Conservation (phyloP, 2,329 filamentous ascomycete genomes). For the Elsinoe necatrix region DNA sequence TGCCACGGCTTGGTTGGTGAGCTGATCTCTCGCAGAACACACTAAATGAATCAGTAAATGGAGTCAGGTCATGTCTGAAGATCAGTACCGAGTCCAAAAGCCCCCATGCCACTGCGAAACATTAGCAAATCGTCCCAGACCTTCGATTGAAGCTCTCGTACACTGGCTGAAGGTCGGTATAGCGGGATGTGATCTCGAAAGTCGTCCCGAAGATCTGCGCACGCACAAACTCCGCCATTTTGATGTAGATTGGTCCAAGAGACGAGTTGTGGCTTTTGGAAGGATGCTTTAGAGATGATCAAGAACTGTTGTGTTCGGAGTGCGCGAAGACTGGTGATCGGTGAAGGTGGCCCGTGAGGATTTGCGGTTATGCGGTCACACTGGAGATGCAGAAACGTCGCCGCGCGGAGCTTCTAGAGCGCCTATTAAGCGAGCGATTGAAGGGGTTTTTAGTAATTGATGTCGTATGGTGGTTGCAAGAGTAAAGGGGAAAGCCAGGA, state of each 20-base stretch:
- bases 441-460: background rate
- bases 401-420: slow-evolving; percentile 16
- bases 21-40: slow-evolving; percentile 89
- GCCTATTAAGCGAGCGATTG: background rate
- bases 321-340: background rate
- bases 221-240: slow-evolving; percentile 98
- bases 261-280: background rate
- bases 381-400: slow-evolving; percentile 17
- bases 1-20: slow-evolving; percentile 91
- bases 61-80: background rate
- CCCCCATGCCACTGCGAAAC: slow-evolving; percentile 67
- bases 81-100: slow-evolving; percentile 72
- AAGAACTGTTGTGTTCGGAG: background rate
- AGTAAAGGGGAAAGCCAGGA: background rate
- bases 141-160: background rate
- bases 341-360: slow-evolving; percentile 12
- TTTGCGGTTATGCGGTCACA: slow-evolving; percentile 11
- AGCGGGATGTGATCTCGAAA: slow-evolving; percentile 99
- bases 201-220: slow-evolving; percentile 99
- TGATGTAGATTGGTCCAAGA: slow-evolving; percentile 30
- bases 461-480: background rate
- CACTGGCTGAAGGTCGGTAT: slow-evolving; percentile 91
- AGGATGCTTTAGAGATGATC: background rate
- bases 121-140: background rate
- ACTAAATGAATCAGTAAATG: background rate